Evolutionary conservation across 2,329 filamentous ascomycete genomes (phyloP).

Genomic region (Pseudogymnoascus sp.): DNA sequence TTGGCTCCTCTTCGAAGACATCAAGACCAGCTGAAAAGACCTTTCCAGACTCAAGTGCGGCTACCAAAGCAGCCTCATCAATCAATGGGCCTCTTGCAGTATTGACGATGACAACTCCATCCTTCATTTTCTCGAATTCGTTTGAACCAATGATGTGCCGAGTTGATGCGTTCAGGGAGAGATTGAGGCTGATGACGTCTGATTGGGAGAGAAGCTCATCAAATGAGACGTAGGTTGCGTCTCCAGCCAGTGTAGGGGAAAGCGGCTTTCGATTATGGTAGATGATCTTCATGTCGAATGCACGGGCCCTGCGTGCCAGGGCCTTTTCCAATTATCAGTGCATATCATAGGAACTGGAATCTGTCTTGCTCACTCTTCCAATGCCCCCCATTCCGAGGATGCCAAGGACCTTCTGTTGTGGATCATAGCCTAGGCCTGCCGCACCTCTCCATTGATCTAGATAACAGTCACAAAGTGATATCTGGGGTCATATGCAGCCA

Average conservation of each 20-base stretch:
- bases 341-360: not conserved
- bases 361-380: slow-evolving; percentile 33
- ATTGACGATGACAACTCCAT: slow-evolving; percentile 68
- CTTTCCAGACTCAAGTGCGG: slow-evolving; percentile 57
- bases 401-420: slow-evolving; percentile 64
- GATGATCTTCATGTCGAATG: slow-evolving; percentile 62
- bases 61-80: slow-evolving; percentile 68
- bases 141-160: slow-evolving; percentile 59
- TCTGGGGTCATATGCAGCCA: not conserved
- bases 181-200: slow-evolving; percentile 67
- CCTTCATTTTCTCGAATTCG: slow-evolving; percentile 68
- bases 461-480: not conserved
- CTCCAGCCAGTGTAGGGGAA: slow-evolving; percentile 37
- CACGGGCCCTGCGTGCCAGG: slow-evolving; percentile 59
- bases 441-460: slow-evolving; percentile 40
- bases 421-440: slow-evolving; percentile 42
- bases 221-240: slow-evolving; percentile 59
- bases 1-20: slow-evolving; percentile 71
- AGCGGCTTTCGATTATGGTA: slow-evolving; percentile 63
- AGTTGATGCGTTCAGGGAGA: slow-evolving; percentile 65
- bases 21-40: slow-evolving; percentile 64
- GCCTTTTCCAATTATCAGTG: slow-evolving; percentile 36
- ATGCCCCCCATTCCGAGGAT: slow-evolving; percentile 84
- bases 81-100: slow-evolving; percentile 72
- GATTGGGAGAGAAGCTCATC: slow-evolving; percentile 58